Evolutionary conservation across 2,329 filamentous ascomycete genomes (phyloP), one percentile per base, ranked within the genome.

Genomic region (Cadophora gregata): DNA sequence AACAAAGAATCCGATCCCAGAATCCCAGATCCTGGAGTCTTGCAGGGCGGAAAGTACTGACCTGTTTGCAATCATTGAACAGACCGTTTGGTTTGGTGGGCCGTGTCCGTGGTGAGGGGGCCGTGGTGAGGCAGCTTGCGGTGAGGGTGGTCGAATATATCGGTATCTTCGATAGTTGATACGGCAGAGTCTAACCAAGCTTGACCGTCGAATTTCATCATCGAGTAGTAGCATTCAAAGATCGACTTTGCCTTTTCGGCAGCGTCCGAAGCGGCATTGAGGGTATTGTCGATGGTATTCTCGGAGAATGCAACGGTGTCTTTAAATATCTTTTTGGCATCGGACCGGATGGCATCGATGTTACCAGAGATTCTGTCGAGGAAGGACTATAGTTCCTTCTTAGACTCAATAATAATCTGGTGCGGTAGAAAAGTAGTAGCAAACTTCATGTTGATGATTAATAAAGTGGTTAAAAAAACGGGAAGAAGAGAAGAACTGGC

Each of bases 41-140:
- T n/a, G n/a, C n/a, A n/a, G n/a, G n/a, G n/a, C n/a, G n/a, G n/a
- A n/a, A n/a, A n/a, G n/a, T n/a, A n/a, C n/a, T n/a, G n/a, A n/a
- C n/a, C n/a, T n/a, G n/a, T n/a, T 81, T n/a, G 86, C 82, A 78
- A 97, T 92, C 67, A 94, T 81, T 78, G 97, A 83, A 79, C 94
- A 97, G 53, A 97, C 86, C 21, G 93, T 96, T 75, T 85, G 80
- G 75, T 93, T 90, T 6, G 86, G 71, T 19, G 67, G 58, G 33
- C 75, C 73, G 36, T 74, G 76, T 45, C 73, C 75, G 48, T 78
- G 74, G 19, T 76, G 74, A n/a, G 75, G 75, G 12, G 74, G 69
- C 4, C 74, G 51, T 75, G 75, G 14, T 75, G 76, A n/a, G n/a
- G n/a, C 12, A 75, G 72, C 8, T 73, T 69, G 2, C 67, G 66